phyloP scores from a whole-genome alignment of 345 rosid genomes.

The thale cress (Arabidopsis thaliana) region TAIR10.1 NC_003070.9:28787001-28787500 shows the following conservation, averaged over 20 bases:
- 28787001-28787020: slow-evolving; percentile 49
- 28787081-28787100: slow-evolving; percentile 40
- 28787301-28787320: slow-evolving; percentile 30
- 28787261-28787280: slow-evolving; percentile 29
- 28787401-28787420: background rate
- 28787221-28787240: slow-evolving; percentile 27
- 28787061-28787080: slow-evolving; percentile 62
- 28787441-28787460: too few relatives aligned
- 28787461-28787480: too few relatives aligned
- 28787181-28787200: slow-evolving; percentile 2
- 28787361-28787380: background rate
- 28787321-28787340: slow-evolving; percentile 17
- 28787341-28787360: background rate
- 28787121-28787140: slow-evolving; percentile 31
- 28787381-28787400: background rate
- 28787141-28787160: background rate
- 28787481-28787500: too few relatives aligned
- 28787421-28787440: too few relatives aligned
- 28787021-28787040: slow-evolving; percentile 45
- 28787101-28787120: slow-evolving; percentile 38
- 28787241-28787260: slow-evolving; percentile 24
- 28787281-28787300: slow-evolving; percentile 14
- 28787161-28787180: slow-evolving; percentile 12
- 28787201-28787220: slow-evolving; percentile 29
- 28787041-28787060: slow-evolving; percentile 47